Conservation (phyloP, 352 stramenopile species). For the Pythium scleroteichum region DNA sequence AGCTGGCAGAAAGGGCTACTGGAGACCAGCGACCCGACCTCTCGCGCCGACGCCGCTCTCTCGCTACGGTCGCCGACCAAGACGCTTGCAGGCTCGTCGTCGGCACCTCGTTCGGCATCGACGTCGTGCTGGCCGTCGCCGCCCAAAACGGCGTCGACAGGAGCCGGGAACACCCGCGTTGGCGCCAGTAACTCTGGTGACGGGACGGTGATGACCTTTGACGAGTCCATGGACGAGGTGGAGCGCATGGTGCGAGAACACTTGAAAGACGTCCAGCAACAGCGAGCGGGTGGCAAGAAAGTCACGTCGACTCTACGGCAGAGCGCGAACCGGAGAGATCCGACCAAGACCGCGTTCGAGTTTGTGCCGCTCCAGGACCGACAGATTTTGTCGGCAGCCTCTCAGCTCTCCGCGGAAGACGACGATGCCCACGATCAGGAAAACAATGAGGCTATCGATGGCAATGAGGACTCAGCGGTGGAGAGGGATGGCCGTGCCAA, state of each 20-base stretch:
- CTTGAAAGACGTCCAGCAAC: constrained; percentile 22
- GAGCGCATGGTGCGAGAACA: constrained; percentile 52
- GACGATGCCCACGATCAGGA: constrained; percentile 30
- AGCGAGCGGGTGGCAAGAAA: constrained; percentile 22
- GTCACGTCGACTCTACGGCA: constrained; percentile 25
- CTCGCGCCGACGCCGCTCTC: background rate
- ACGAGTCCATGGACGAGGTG: constrained; percentile 50
- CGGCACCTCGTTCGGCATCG: background rate
- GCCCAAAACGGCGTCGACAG: background rate
- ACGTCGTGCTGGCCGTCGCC: background rate
- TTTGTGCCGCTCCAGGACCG: constrained; percentile 47
- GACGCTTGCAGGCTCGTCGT: constrained; percentile 6
- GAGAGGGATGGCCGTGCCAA: background rate
- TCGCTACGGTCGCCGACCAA: constrained; percentile 2
- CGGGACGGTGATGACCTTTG: constrained; percentile 34
- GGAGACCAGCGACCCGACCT: constrained; percentile 22
- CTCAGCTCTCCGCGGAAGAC: constrained; percentile 2
- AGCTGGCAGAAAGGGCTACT: constrained; percentile 60
- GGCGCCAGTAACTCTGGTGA: background rate
- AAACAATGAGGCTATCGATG: constrained; percentile 16
- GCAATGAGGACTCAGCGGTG: constrained; percentile 7
- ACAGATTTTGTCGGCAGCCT: constrained; percentile 34
- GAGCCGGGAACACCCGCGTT: constrained; percentile 8
- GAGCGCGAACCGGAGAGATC: constrained; percentile 11
- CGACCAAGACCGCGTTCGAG: constrained; percentile 29